Evolutionary conservation across 2,329 filamentous ascomycete species (phyloP).

Genomic region (Aureobasidium namibiae): DNA sequence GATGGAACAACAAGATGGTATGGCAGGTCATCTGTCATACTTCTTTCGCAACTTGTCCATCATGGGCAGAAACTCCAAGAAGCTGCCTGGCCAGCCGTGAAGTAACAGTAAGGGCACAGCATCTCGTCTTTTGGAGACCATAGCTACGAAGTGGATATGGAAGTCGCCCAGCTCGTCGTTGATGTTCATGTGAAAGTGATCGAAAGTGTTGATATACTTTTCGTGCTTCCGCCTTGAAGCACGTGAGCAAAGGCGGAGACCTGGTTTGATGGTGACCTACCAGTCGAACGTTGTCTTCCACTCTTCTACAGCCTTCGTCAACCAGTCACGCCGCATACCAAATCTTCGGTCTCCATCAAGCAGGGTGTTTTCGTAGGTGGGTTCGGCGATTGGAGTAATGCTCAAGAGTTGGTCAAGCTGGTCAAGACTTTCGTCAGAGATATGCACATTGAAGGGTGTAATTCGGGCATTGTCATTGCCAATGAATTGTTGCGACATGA

Average conservation of each 20-base stretch:
- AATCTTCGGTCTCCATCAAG: not conserved
- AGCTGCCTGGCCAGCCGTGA: slow-evolving; percentile 48
- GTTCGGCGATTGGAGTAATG: not conserved
- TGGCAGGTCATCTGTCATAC: slow-evolving; percentile 42
- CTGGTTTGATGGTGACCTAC: not conserved
- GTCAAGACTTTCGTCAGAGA: not conserved
- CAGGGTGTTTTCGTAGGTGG: not conserved
- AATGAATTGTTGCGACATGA: not conserved
- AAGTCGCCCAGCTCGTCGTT: slow-evolving; percentile 31
- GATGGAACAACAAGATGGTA: slow-evolving; percentile 51
- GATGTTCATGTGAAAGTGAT: slow-evolving; percentile 37
- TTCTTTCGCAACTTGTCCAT: slow-evolving; percentile 38
- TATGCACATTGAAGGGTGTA: not conserved
- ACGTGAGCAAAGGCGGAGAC: not conserved
- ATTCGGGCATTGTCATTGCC: not conserved
- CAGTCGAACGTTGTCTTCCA: not conserved
- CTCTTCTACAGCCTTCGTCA: not conserved
- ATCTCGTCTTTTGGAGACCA: slow-evolving; percentile 43
- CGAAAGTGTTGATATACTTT: not conserved
- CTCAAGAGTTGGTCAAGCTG: not conserved
- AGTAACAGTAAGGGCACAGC: slow-evolving; percentile 45
- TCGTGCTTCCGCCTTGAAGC: not conserved
- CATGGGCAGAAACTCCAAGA: slow-evolving; percentile 49
- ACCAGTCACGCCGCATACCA: not conserved
- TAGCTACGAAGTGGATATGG: slow-evolving; percentile 44